These are phyloP conservation scores for Elsinoe fawcettii DNA, from an alignment of 2,329 filamentous ascomycete species.

Conservation along the genomic window DNA sequence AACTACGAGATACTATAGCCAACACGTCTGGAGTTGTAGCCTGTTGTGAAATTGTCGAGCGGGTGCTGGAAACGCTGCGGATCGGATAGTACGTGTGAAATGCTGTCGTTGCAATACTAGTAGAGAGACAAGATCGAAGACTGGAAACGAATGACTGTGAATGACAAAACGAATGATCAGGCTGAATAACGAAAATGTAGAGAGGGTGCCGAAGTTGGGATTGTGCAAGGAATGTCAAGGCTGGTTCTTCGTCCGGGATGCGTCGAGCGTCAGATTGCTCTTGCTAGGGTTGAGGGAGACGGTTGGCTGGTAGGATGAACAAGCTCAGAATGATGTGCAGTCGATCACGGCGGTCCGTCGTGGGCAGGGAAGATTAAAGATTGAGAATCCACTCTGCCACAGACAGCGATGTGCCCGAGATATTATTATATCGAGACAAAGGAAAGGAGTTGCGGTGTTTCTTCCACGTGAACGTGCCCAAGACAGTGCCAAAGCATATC, in stretches of 20 bases:
- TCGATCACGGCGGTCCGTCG: constrained; percentile 3
- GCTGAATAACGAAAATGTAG: not conserved
- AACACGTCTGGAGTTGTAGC: not conserved
- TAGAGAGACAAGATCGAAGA: not conserved
- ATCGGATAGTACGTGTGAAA: not conserved
- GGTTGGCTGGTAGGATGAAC: not conserved
- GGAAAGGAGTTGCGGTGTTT: not conserved
- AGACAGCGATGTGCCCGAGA: not conserved
- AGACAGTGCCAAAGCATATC: constrained; percentile 10
- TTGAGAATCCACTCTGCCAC: not conserved
- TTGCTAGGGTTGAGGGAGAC: not conserved
- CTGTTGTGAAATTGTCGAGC: not conserved
- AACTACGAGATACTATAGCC: not conserved
- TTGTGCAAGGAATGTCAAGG: constrained; percentile 6
- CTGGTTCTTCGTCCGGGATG: not conserved
- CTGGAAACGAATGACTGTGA: constrained; percentile 5
- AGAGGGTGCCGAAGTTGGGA: not conserved
- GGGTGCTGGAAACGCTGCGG: not conserved
- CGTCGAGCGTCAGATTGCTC: not conserved
- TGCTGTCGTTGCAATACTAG: not conserved
- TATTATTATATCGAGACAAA: not conserved
- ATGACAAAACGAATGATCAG: constrained; percentile 10
- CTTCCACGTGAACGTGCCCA: constrained; percentile 8
- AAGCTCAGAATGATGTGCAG: constrained; percentile 11
- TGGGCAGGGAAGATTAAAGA: constrained; percentile 1